Evolutionary conservation across 352 stramenopile species (phyloP).

Genomic region (Phytophthora pinifolia): DNA sequence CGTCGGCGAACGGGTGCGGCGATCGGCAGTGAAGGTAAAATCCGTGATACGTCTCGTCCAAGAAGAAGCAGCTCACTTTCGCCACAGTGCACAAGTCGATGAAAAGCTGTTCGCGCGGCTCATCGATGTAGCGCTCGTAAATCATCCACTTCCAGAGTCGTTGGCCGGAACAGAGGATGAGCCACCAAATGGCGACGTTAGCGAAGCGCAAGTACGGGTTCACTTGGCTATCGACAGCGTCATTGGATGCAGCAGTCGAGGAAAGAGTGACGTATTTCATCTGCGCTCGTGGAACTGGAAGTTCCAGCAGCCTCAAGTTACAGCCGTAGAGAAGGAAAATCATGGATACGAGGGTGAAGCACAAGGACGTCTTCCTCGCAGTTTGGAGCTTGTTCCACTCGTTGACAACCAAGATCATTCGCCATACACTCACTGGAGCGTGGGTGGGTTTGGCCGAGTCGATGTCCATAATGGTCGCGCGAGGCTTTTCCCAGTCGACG

Average conservation of each 20-base stretch:
- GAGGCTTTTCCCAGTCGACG: slow-evolving; percentile 93
- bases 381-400: slow-evolving; percentile 93
- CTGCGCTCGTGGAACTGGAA: slow-evolving; percentile 59
- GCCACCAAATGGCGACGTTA: slow-evolving; percentile 85
- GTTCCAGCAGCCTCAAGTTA: slow-evolving; percentile 44
- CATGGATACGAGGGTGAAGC: slow-evolving; percentile 82
- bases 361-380: slow-evolving; percentile 70
- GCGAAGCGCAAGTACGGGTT: slow-evolving; percentile 93
- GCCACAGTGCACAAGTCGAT: slow-evolving; percentile 95
- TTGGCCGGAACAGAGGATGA: slow-evolving; percentile 71
- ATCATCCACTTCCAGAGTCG: slow-evolving; percentile 91
- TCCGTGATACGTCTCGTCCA: slow-evolving; percentile 92
- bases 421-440: slow-evolving; percentile 89
- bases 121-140: slow-evolving; percentile 74
- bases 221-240: slow-evolving; percentile 30
- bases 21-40: slow-evolving; percentile 96
- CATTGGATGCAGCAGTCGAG: slow-evolving; percentile 3
- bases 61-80: slow-evolving; percentile 91
- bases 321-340: slow-evolving; percentile 89
- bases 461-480: slow-evolving; percentile 58
- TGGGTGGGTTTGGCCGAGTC: slow-evolving; percentile 47
- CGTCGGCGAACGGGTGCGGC: slow-evolving; percentile 92
- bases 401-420: slow-evolving; percentile 94
- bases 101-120: slow-evolving; percentile 79
- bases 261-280: slow-evolving; percentile 47